Evolutionary conservation across 352 stramenopile genomes (phyloP).

Genomic region (Phytophthora vignae): DNA sequence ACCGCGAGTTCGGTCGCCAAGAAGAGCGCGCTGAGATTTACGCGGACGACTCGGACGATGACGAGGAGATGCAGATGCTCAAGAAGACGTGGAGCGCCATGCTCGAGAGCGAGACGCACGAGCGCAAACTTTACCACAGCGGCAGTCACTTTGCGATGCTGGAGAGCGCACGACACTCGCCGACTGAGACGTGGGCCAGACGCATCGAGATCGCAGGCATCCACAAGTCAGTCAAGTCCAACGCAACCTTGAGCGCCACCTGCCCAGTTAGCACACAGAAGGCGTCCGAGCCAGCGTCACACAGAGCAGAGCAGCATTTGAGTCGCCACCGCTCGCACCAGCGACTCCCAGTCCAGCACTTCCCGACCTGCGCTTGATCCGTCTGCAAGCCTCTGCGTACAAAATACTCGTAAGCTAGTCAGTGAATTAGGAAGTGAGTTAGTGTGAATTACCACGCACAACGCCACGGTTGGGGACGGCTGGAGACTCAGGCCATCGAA

Average conservation of each 20-base stretch:
- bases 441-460: neutral
- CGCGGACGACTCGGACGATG: slow-evolving; percentile 51
- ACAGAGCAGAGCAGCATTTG: slow-evolving; percentile 20
- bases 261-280: slow-evolving; percentile 8
- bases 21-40: slow-evolving; percentile 24
- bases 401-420: slow-evolving; percentile 11
- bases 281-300: slow-evolving; percentile 5
- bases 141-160: slow-evolving; percentile 52
- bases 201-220: slow-evolving; percentile 74
- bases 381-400: neutral
- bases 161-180: slow-evolving; percentile 26
- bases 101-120: slow-evolving; percentile 51
- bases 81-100: slow-evolving; percentile 70
- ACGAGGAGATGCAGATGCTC: slow-evolving; percentile 58
- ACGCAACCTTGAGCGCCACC: slow-evolving; percentile 1
- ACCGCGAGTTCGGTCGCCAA: slow-evolving; percentile 44
- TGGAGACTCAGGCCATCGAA: slow-evolving; percentile 14
- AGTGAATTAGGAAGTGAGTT: slow-evolving; percentile 14
- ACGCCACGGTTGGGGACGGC: neutral
- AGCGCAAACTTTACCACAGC: slow-evolving; percentile 52
- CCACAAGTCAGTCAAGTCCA: slow-evolving; percentile 11
- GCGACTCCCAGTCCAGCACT: slow-evolving; percentile 23
- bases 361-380: slow-evolving; percentile 15
- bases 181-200: slow-evolving; percentile 50
- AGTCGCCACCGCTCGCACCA: slow-evolving; percentile 26